Evolutionary conservation across 2,329 filamentous ascomycete species (phyloP), one percentile per base, ranked within the genome.

Genomic region (Coniochaeta sp.): DNA sequence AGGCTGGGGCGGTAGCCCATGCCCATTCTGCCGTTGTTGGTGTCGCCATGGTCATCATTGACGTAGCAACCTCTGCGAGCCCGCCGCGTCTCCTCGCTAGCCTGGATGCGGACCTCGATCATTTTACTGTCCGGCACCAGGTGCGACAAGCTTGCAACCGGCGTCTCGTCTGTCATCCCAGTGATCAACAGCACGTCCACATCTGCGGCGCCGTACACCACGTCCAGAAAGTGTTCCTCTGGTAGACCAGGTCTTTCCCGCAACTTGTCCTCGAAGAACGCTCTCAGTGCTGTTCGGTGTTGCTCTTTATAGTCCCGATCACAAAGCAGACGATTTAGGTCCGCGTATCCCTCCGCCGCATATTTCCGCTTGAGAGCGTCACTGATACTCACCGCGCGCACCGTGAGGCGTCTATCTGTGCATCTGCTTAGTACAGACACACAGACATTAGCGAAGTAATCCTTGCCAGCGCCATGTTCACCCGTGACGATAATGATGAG

Each of bases 231-330:
- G 65, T 81, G 75, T 59, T 83, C 76, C 63, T 81, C 70, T 63
- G 71, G 79, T 17, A 87, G 71, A 43, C 56, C 64, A 62, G 82
- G 81, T 47, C 73, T 72, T 65, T 73, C 61, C 31, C 54, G 65
- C 43, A 81, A 65, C 66, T 83, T 79, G 0, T 68, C 61, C 54
- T 78, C 64, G 70, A 78, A 88, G 62, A 82, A 87, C 1, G 58
- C 62, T 1, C 79, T 82, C 70, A 88, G 69, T 0, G 74, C 74
- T 66, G 72, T 60, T 38, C 84, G 79, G 64, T 88, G 83, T 61
- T 81, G 65, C 71, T 88, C 85, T 67, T 88, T 88, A 71, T 87
- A 89, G 28, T 62, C 71, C 60, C 84, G 84, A 62, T 88, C 79
- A 0, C 34, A 14, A 40, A 85, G 72, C 54, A 88, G 71, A 38